Evolutionary conservation across 805 yeast species (phyloP), one percentile per base, ranked within the genome.

Genomic region (Monosporozyma solicola): DNA sequence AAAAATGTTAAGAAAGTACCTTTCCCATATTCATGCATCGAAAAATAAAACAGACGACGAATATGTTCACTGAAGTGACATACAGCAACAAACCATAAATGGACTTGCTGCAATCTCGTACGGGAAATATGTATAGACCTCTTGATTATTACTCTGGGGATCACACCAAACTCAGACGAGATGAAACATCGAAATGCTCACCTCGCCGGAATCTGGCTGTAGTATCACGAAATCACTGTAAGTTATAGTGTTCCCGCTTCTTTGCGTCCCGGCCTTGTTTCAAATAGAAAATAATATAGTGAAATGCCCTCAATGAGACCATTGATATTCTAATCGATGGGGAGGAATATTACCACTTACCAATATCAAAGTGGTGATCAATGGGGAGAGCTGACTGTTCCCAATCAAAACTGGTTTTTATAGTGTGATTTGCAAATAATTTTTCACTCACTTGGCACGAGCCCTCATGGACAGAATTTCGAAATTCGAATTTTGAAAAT

Each of bases 81-180:
- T 37, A 37, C 51, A 49, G 15, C 35, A 35, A 39, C 43, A 39
- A 39, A 9, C 43, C 43, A 39, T 41, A 5, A 22, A 29, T 2
- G 11, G 20, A n/a, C 9, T 24, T 33, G 11, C 45, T 20, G 48
- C 24, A 25, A 20, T 54, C 55, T 57, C 60, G 53, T 52, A 53
- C 32, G 61, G 61, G 61, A 54, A 58, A 58, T 58, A 58, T 58
- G 61, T 58, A 58, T 47, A 57, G 59, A 57, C 61, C 53, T 58
- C 59, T 58, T 58, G 57, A 53, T 56, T 43, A 57, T 57, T 58
- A 37, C 13, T 57, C 58, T 58, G 39, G 61, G 59, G 54, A 50
- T n/a, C n/a, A 39, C 35, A 48, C 45, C 22, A 29, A 48, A 9
- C 13, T 29, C 9, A 27, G 29, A 27, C 25, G 16, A 47, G 39